phyloP scores from a whole-genome alignment of 805 yeast species.

The Tetrapisispora pingtungensis region DNA sequence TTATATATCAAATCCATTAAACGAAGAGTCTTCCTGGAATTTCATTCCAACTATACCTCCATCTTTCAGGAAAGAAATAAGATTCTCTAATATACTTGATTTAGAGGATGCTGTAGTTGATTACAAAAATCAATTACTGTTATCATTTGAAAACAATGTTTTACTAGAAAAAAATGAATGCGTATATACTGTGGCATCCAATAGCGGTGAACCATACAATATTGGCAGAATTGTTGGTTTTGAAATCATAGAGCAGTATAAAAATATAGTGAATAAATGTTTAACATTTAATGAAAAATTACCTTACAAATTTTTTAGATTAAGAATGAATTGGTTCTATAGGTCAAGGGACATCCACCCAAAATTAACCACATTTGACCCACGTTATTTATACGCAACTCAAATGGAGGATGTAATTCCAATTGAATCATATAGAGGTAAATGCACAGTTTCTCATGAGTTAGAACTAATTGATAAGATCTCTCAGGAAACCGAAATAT shows the following conservation, averaged over 20 bases:
- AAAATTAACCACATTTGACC: constrained; percentile 38
- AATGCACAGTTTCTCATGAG: constrained; percentile 58
- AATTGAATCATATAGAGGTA: constrained; percentile 61
- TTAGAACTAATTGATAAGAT: constrained; percentile 48
- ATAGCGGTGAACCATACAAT: constrained; percentile 89
- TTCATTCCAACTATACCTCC: constrained; percentile 28
- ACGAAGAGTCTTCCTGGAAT: constrained; percentile 18
- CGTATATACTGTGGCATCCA: constrained; percentile 78
- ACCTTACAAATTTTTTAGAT: constrained; percentile 42
- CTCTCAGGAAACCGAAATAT: constrained; percentile 37
- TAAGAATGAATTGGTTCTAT: constrained; percentile 84
- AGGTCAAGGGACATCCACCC: constrained; percentile 76
- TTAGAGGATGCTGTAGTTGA: constrained; percentile 32
- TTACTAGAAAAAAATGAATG: constrained; percentile 37
- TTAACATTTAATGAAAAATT: constrained; percentile 20
- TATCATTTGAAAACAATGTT: constrained; percentile 36
- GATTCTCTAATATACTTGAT: constrained; percentile 32
- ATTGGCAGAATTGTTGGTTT: constrained; percentile 79
- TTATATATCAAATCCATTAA: neutral
- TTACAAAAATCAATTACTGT: constrained; percentile 17
- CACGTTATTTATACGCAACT: constrained; percentile 71
- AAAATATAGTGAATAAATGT: constrained; percentile 9
- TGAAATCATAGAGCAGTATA: constrained; percentile 25
- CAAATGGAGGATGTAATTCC: constrained; percentile 83
- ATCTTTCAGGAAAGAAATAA: constrained; percentile 22